Conservation (phyloP, 345 rosid species). For the Camelina neglecta region DNA sequence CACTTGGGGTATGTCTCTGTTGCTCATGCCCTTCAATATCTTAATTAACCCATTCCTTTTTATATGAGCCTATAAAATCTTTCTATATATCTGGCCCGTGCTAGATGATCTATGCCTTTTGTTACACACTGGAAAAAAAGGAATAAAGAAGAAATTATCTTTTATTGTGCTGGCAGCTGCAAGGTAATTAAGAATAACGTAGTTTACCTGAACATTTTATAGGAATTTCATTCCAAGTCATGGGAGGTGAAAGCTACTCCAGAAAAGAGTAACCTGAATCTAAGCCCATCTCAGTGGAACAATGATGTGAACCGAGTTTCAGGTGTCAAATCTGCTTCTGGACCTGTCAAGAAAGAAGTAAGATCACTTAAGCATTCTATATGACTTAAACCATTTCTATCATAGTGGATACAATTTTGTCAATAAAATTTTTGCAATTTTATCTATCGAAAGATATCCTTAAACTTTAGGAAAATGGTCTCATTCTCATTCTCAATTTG, state of each 20-base stretch:
- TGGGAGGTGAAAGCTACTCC: constrained; percentile 50
- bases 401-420: not conserved
- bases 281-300: constrained; percentile 47
- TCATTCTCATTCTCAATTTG: not conserved
- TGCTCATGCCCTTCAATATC: not conserved
- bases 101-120: constrained; percentile 12
- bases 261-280: constrained; percentile 48
- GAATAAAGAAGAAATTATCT: not conserved
- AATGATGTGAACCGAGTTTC: constrained; percentile 43
- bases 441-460: not conserved
- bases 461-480: not conserved
- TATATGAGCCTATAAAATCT: constrained; percentile 21
- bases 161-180: constrained; percentile 10
- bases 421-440: not conserved
- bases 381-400: not conserved
- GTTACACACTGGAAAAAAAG: not conserved
- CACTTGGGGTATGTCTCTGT: constrained; percentile 68
- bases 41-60: constrained; percentile 4
- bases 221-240: constrained; percentile 61
- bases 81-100: not conserved
- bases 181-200: constrained; percentile 8
- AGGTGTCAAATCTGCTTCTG: constrained; percentile 47
- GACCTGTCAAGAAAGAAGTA: constrained; percentile 58
- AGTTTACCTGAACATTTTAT: constrained; percentile 36
- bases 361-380: constrained; percentile 13